Base-by-base conservation (phyloP, 2,329 filamentous ascomycete species). In the Xylariaceae sp. region DNA sequence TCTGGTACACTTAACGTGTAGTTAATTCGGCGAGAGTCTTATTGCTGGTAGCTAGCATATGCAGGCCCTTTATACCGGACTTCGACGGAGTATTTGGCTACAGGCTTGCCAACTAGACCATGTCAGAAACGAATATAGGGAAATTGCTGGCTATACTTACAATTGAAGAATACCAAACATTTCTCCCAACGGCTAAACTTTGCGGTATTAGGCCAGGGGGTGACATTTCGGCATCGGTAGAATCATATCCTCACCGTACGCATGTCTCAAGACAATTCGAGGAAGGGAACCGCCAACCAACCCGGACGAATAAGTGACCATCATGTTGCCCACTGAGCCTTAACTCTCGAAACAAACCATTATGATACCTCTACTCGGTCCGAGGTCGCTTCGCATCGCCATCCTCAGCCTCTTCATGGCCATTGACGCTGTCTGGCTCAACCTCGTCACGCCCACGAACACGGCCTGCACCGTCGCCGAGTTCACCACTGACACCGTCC, bases 381-480 rank as follows among this genome's bases (percentile, higher is more conserved):
- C 68, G 61, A 11, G 65, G 63, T 15, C 68, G 66, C 57, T 71
- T 71, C 29, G 60, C 42, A 6, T 72, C 72, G 8, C 66, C 72
- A 24, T 73, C 72, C 5, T 73, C 70, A 18, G 64, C 61, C 49
- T 70, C 70, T 32, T 68, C 73, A 51, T 75, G 67, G 3, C 77
- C 77, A 49, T 80, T 75, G 24, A 71, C 67, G 4, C 65, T 78
- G 40, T 75, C 77, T 18, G 68, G 76, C 20, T 81, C 83, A 10
- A 77, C 70, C 59, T 86, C 85, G 42, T 81, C 81, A 11, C 75
- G 74, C 2, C 63, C 75, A 50, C 82, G 77, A 36, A 81, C 79
- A 53, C 81, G 79, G 21, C 85, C 85, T 1, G 83, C 86, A 7
- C 86, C 86, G 50, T 85, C 85, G 37, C 86, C 86, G 16, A 87